Percentiles rank a stretch among this genome's conserved stretches.
These are phyloP conservation scores for Calonectria pauciramosa DNA, from an alignment of 2,329 filamentous ascomycete genomes.

Conservation along the genomic window DNA sequence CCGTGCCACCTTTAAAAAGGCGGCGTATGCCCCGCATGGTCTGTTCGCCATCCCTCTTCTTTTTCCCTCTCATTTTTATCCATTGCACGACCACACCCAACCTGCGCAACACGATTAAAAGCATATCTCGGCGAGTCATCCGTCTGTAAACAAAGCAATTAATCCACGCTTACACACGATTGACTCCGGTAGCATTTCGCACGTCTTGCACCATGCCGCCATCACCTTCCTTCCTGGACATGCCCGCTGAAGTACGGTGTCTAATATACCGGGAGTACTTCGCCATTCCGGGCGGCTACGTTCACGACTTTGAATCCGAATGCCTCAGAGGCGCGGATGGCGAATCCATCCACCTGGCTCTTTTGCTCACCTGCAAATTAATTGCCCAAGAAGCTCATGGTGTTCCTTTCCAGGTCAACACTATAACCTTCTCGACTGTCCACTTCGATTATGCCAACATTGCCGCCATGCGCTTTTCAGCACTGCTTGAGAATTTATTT, in stretches of 20 bases:
- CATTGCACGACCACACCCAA: no score
- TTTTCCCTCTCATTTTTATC: no score
- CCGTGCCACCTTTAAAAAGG: no score
- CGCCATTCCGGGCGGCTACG: constrained; percentile 27
- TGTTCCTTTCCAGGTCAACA: constrained; percentile 22
- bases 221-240: neutral
- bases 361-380: constrained; percentile 30
- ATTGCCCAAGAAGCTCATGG: constrained; percentile 20
- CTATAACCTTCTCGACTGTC: constrained; percentile 29
- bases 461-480: neutral
- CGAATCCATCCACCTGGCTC: constrained; percentile 23
- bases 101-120: no score
- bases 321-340: constrained; percentile 25
- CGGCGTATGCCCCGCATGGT: no score
- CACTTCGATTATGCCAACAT: constrained; percentile 3
- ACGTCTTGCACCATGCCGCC: neutral
- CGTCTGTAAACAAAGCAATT: no score
- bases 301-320: neutral
- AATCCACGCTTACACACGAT: neutral
- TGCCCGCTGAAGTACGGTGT: constrained; percentile 29
- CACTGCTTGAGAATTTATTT: neutral
- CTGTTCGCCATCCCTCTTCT: no score
- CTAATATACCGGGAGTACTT: constrained; percentile 32
- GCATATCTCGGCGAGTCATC: no score
- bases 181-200: neutral